Base-by-base conservation (phyloP, 2,329 filamentous ascomycete genomes). In the Trichoderma sp. region DNA sequence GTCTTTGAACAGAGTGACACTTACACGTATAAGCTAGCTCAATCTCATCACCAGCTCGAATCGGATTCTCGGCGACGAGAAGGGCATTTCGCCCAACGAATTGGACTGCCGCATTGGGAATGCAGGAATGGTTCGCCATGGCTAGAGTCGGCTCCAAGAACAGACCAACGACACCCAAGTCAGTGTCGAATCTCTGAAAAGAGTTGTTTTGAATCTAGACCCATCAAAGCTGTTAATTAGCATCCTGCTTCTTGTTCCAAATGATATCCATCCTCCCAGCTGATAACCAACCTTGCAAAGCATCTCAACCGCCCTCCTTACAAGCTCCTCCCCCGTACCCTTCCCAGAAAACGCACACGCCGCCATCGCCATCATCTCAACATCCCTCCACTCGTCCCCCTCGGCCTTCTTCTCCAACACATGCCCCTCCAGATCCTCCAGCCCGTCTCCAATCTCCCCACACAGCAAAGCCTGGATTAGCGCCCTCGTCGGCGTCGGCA, bases 101-200 rank as follows among this genome's bases (percentile, higher is more conserved):
- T 57, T 85, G 83, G 17, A 91, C 86, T 62, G 85, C 81, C 1
- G 88, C 87, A 74, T 90, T 91, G 4, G 89, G 89, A 3, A 85
- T 77, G 73, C 89, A 91, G 0, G 88, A 88, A 76, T 91, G 89
- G 73, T 91, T 91, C 26, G 84, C 84, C 85, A 90, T 88, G 71
- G 88, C 86, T 55, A 90, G 80, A 4, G 78, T 83, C 1, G 86
- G 82, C 73, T 90, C 86, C 47, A 91, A 79, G 73, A 88, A 90
- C 34, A 89, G 81, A 28, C 88, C 88, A 1, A 85, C 82, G 69
- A 86, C 82, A 1, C 83, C 85, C 8, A 86, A 78, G 74, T 90
- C 87, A 2, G 80, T 78, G 67, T 90, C 87, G 30, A 82, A 82
- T 67, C 87, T 82, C 75, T 88, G 87, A 76, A 91, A 91, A 4